These are phyloP conservation scores for Microcyclosporella mali DNA, from an alignment of 2,329 filamentous ascomycete genomes.

Conservation along the genomic window DNA sequence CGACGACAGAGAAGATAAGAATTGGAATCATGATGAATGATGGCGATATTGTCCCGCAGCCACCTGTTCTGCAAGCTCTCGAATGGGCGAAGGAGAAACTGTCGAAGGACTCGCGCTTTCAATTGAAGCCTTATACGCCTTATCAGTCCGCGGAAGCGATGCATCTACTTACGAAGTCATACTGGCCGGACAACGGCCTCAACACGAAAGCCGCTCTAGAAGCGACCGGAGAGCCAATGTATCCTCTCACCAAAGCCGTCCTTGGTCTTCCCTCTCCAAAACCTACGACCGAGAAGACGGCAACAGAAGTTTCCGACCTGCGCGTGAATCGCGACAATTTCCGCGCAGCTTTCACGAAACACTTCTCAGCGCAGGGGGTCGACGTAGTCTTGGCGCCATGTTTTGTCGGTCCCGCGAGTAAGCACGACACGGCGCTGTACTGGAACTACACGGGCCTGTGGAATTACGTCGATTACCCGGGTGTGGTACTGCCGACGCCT, in stretches of 20 bases:
- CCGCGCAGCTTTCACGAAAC: slow-evolving; percentile 11
- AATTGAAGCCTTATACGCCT: slow-evolving; percentile 14
- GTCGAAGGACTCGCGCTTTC: slow-evolving; percentile 2
- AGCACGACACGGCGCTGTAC: slow-evolving; percentile 15
- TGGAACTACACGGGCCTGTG: slow-evolving; percentile 18
- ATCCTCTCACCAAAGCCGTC: slow-evolving; percentile 11
- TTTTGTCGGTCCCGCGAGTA: slow-evolving; percentile 13
- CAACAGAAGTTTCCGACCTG: slow-evolving; percentile 9
- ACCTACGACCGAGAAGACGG: slow-evolving; percentile 12
- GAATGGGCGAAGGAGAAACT: slow-evolving; percentile 10
- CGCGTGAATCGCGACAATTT: slow-evolving; percentile 13
- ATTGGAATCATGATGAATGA: slow-evolving; percentile 14
- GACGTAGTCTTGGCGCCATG: slow-evolving; percentile 17
- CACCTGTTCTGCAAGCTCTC: slow-evolving; percentile 10
- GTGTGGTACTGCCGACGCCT: slow-evolving; percentile 13
- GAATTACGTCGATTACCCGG: slow-evolving; percentile 19
- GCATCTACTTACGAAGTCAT: slow-evolving; percentile 10
- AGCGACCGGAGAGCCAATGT: slow-evolving; percentile 11
- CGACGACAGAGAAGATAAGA: too few species aligned
- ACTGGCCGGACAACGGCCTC: slow-evolving; percentile 14
- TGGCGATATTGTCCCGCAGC: slow-evolving; percentile 15
- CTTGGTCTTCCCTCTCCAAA: slow-evolving; percentile 9
- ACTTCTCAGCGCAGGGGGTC: slow-evolving; percentile 15
- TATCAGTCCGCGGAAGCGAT: slow-evolving; percentile 10
- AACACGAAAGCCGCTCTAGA: slow-evolving; percentile 5